Evolutionary conservation across 148 eudicot species (phyloP), one percentile per base, ranked within the genome.

Genomic region (Pharnaceum exiguum): DNA sequence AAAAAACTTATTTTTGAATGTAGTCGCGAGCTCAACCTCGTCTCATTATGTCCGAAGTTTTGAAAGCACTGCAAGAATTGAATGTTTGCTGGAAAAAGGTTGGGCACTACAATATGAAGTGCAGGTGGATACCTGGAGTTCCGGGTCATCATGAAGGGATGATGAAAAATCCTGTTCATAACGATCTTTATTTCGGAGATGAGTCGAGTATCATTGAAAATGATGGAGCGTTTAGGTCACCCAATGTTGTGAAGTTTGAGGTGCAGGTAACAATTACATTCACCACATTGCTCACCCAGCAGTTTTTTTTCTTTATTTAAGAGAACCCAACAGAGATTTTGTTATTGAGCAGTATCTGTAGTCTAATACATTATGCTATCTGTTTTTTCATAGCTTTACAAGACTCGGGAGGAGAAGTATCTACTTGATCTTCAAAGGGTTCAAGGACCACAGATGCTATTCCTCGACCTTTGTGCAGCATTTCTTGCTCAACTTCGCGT

Each of bases 401-500:
- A 88, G 62, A 85, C 96, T 8, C 78, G 75, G 0, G 95, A 88
- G 53, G 95, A 85, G 51, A 88, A 81, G 77, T 91, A 91, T 69
- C 68, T 91, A 62, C 95, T 88, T 49, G 98, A 91, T 82, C 77
- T 91, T 35, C 98, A 91, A 69, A 83, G 95, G 62, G 78, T 88
- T 48, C 81, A 78, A 39, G 98, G 98, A 7, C 90, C 96, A 4
- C 98, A 82, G 63, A 82, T 91, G 54, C 79, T 88, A 35, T 91
- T 91, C 74, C 84, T 91, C 22, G 96, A 91, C 42, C 86, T 91
- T 11, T 88, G 90, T 57, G 88, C 98, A 48, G 90, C 96, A 23
- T 85, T 91, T 67, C 96, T 91, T n/a, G 84, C 97, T 42, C 96
- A 87, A 77, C 94, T 91, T 54, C 86, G 82, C 7, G 96, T 91